A percentile compares a stretch with the other conserved stretches of the same genome.
Evolutionary conservation across 2,329 filamentous ascomycete species (phyloP).

Genomic region (Colletotrichum abscissum): DNA sequence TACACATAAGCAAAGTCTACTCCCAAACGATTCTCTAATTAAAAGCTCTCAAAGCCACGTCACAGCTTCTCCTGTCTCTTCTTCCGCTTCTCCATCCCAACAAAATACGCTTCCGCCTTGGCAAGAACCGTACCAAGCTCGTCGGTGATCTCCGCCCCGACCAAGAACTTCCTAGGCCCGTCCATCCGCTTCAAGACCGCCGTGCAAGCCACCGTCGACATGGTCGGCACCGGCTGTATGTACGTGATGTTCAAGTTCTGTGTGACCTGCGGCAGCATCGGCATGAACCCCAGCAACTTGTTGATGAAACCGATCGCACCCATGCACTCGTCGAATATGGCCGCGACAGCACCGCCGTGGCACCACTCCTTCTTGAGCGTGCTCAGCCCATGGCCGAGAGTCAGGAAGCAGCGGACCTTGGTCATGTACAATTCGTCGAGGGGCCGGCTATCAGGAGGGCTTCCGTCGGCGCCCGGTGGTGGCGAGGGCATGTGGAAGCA

Average conservation of each 20-base stretch:
- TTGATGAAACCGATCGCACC: background rate
- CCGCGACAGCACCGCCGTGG: background rate
- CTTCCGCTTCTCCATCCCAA: background rate
- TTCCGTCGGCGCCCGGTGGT: background rate
- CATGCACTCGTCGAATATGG: conserved; percentile 3
- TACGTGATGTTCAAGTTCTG: background rate
- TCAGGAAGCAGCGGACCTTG: conserved; percentile 3
- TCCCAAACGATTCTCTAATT: background rate
- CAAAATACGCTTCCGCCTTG: background rate
- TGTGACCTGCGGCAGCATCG: background rate
- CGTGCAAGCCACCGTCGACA: background rate
- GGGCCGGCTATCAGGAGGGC: background rate
- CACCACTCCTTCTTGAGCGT: background rate
- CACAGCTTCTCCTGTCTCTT: background rate
- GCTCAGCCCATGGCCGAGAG: background rate
- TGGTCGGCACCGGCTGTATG: background rate
- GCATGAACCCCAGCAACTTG: background rate
- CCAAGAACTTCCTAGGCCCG: background rate
- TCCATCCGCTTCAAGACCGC: background rate
- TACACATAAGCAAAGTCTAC: background rate
- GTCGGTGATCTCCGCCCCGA: background rate
- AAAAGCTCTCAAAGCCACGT: background rate
- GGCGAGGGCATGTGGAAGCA: background rate
- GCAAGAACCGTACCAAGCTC: background rate
- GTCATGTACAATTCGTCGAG: background rate